phyloP scores from a whole-genome alignment of 2,329 filamentous ascomycete species.

The Cadophora malorum region DNA sequence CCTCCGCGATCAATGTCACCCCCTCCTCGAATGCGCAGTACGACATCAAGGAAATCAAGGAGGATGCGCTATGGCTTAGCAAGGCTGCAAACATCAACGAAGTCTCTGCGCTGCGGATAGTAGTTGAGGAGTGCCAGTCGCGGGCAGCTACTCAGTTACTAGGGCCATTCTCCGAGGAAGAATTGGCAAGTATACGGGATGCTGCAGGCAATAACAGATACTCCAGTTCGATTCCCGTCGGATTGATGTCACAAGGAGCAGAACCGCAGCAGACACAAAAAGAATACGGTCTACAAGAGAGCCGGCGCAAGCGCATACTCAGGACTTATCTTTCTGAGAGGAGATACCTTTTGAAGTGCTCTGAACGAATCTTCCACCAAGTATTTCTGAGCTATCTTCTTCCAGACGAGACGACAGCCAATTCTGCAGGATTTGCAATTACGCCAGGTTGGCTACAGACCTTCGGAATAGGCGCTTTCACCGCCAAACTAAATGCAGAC shows the following conservation, averaged over 20 bases:
- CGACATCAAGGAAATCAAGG: slow-evolving; percentile 80
- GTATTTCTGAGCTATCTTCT: slow-evolving; percentile 41
- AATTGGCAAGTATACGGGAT: slow-evolving; percentile 76
- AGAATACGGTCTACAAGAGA: slow-evolving; percentile 67
- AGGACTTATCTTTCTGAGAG: slow-evolving; percentile 75
- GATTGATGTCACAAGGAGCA: slow-evolving; percentile 44
- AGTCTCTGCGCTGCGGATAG: slow-evolving; percentile 79
- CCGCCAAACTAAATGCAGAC: neutral
- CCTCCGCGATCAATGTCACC: slow-evolving; percentile 83
- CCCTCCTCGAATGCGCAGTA: slow-evolving; percentile 70
- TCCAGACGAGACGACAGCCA: slow-evolving; percentile 20
- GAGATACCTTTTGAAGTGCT: slow-evolving; percentile 69
- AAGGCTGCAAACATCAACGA: slow-evolving; percentile 80
- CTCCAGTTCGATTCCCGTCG: slow-evolving; percentile 60
- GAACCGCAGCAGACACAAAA: slow-evolving; percentile 54
- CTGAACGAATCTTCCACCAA: slow-evolving; percentile 53
- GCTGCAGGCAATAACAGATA: slow-evolving; percentile 71
- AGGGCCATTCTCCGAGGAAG: slow-evolving; percentile 76
- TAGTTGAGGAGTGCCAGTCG: slow-evolving; percentile 83
- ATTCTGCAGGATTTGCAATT: slow-evolving; percentile 2
- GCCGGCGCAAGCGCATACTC: slow-evolving; percentile 71
- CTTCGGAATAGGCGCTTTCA: neutral
- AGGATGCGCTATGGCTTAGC: slow-evolving; percentile 86
- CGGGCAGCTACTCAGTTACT: slow-evolving; percentile 76
- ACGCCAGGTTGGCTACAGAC: neutral